Evolutionary conservation across 73 alveolate genomes (phyloP).

Genomic region (Paraurostyla sp.): DNA sequence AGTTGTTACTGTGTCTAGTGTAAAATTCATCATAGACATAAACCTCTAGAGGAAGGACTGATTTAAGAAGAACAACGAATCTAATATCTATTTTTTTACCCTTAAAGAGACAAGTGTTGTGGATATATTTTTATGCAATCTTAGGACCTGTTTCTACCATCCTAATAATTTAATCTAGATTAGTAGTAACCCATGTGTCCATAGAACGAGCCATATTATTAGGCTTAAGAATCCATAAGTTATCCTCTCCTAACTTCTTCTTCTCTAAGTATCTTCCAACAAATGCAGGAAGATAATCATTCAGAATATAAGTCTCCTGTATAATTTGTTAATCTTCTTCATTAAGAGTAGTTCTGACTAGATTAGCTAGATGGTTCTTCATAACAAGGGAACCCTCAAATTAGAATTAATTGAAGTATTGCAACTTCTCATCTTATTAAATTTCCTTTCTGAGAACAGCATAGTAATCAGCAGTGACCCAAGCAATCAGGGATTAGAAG

Average conservation of each 20-base stretch:
- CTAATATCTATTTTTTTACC: conserved; percentile 93
- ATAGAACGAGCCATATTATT: conserved; percentile 93
- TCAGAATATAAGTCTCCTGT: conserved; percentile 89
- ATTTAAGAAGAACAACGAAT: conserved; percentile 90
- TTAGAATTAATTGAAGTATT: conserved; percentile 91
- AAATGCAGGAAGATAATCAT: conserved; percentile 90
- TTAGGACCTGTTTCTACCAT: conserved; percentile 97
- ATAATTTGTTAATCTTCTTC: conserved; percentile 27
- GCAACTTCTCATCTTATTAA: conserved; percentile 36
- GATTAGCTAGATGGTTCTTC: conserved; percentile 89
- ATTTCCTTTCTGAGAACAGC: conserved; percentile 73
- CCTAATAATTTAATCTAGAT: conserved; percentile 89
- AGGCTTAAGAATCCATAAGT: conserved; percentile 96
- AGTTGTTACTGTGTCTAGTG: conserved; percentile 92
- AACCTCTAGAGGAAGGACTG: conserved; percentile 91
- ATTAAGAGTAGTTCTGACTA: conserved; percentile 72
- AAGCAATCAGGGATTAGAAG: conserved; percentile 85
- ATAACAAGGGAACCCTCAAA: conserved; percentile 89
- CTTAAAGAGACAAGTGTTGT: conserved; percentile 79
- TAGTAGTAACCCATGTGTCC: conserved; percentile 93
- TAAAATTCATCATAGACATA: conserved; percentile 91
- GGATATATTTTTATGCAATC: conserved; percentile 91
- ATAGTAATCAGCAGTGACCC: conserved; percentile 85
- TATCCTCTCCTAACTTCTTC: conserved; percentile 81
- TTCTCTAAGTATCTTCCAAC: conserved; percentile 92